These are phyloP conservation scores for Avena atlantica DNA, from an alignment of 176 grass and related monocot species.

Conservation along the genomic window DNA sequence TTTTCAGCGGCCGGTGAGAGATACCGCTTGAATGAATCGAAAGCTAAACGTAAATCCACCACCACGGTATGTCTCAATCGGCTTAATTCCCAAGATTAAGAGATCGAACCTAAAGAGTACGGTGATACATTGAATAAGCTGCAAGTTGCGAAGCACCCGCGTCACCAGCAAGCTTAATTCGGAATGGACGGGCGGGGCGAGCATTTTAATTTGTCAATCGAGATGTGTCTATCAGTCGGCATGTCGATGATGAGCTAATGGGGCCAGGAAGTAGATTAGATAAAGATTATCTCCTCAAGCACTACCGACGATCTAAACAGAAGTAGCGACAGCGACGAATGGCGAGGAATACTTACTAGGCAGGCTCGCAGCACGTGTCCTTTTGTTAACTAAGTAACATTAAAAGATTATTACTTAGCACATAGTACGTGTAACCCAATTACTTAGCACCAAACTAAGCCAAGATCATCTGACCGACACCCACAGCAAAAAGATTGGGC, in stretches of 20 bases:
- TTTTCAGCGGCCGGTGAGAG: no score
- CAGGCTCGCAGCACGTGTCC: background rate
- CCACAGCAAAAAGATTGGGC: background rate
- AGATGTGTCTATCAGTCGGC: conserved; percentile 9
- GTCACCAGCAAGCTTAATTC: conserved; percentile 13
- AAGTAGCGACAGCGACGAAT: no score
- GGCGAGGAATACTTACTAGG: no score
- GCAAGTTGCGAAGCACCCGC: background rate
- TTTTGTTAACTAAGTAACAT: background rate
- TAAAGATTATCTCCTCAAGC: background rate
- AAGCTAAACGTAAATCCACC: conserved; percentile 6
- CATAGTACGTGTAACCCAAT: background rate
- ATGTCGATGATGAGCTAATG: background rate
- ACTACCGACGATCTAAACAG: background rate
- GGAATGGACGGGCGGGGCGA: background rate
- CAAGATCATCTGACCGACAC: background rate
- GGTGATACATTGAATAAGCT: background rate
- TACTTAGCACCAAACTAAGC: background rate
- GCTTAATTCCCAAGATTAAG: background rate
- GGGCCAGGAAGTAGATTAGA: background rate
- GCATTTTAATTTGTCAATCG: background rate
- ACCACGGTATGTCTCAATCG: background rate
- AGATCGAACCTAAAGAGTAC: background rate
- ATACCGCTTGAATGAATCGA: background rate
- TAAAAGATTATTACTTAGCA: background rate